Evolutionary conservation across 805 yeast genomes (phyloP).

Genomic region (Saturnispora mendoncae): DNA sequence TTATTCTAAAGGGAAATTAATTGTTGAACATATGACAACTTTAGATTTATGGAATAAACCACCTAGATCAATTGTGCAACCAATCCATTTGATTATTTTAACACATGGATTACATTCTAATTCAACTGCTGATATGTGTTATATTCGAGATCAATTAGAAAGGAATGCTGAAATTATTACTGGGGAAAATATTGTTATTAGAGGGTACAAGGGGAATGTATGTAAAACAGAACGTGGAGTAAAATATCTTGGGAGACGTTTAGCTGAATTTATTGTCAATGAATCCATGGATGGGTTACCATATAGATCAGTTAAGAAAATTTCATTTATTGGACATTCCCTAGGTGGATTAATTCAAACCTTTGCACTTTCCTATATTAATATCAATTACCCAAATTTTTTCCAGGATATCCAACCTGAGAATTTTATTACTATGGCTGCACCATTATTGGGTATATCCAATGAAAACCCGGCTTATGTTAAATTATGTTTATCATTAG

Average conservation of each 20-base stretch:
- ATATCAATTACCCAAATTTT: slow-evolving; percentile 58
- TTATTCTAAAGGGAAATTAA: slow-evolving; percentile 21
- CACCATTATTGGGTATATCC: slow-evolving; percentile 82
- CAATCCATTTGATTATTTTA: slow-evolving; percentile 73
- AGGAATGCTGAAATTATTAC: slow-evolving; percentile 26
- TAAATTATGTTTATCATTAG: slow-evolving; percentile 75
- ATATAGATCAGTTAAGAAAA: slow-evolving; percentile 35
- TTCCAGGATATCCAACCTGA: slow-evolving; percentile 60
- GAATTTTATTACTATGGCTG: slow-evolving; percentile 74
- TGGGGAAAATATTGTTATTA: slow-evolving; percentile 61
- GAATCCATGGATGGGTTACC: slow-evolving; percentile 39
- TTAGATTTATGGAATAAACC: slow-evolving; percentile 71
- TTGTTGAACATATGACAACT: slow-evolving; percentile 50
- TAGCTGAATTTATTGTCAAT: slow-evolving; percentile 62
- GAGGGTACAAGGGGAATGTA: slow-evolving; percentile 77
- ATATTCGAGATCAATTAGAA: slow-evolving; percentile 73
- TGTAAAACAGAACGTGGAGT: slow-evolving; percentile 88
- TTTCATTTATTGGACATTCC: slow-evolving; percentile 90
- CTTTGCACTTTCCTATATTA: slow-evolving; percentile 78
- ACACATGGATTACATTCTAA: slow-evolving; percentile 94
- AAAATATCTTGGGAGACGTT: slow-evolving; percentile 69
- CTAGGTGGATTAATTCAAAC: slow-evolving; percentile 90
- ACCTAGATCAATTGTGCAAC: slow-evolving; percentile 36
- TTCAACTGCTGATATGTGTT: slow-evolving; percentile 82
- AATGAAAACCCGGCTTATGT: slow-evolving; percentile 84